Evolutionary conservation across 305 asterid species (phyloP).

Genomic region (Fraxinus albicans): DNA sequence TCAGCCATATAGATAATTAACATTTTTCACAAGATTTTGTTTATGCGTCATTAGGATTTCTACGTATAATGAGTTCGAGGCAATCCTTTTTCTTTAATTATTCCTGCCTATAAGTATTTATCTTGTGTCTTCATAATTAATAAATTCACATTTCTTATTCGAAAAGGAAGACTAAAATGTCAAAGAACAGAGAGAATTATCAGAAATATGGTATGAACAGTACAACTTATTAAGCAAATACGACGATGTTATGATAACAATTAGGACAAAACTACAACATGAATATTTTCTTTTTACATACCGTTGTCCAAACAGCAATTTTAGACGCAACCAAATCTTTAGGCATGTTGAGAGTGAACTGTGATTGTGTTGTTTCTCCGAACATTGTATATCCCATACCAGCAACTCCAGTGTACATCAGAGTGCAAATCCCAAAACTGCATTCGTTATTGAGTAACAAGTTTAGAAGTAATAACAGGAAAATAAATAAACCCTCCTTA

Average conservation of each 20-base stretch:
- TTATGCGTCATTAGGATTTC: not conserved
- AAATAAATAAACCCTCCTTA: not conserved
- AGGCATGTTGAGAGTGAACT: slow-evolving; percentile 92
- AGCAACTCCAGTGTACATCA: slow-evolving; percentile 70
- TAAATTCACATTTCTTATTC: not conserved
- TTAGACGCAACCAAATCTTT: slow-evolving; percentile 70
- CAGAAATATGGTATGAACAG: not conserved
- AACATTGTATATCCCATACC: slow-evolving; percentile 79
- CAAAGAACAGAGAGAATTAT: slow-evolving; percentile 18
- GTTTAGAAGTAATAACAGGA: not conserved
- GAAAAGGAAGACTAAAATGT: not conserved
- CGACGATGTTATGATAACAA: not conserved
- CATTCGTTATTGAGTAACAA: slow-evolving; percentile 14
- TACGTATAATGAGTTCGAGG: not conserved
- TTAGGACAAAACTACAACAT: not conserved
- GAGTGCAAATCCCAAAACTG: slow-evolving; percentile 76
- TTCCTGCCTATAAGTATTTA: not conserved
- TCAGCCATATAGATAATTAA: not conserved
- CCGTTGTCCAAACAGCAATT: slow-evolving; percentile 92
- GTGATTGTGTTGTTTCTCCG: slow-evolving; percentile 74
- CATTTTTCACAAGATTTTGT: not conserved
- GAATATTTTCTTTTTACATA: slow-evolving; percentile 30
- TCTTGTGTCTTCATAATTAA: not conserved
- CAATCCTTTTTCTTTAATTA: not conserved
- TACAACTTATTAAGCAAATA: not conserved